phyloP scores from a whole-genome alignment of 768 basidiomycete genomes.

The Amanita exitialis region DNA sequence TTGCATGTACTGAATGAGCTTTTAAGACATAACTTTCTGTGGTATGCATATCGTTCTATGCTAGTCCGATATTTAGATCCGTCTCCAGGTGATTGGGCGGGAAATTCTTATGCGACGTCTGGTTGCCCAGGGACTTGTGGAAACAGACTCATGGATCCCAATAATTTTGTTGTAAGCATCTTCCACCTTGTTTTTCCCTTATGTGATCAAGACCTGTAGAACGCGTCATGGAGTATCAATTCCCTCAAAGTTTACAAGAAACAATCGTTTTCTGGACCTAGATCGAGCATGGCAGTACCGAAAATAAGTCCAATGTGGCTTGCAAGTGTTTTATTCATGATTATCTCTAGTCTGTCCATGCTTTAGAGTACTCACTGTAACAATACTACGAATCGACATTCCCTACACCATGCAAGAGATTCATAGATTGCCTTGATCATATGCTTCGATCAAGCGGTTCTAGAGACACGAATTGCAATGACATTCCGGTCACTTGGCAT shows the following conservation, averaged over 20 bases:
- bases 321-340: background rate
- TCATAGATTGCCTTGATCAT: too few relatives aligned
- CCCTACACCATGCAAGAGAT: too few relatives aligned
- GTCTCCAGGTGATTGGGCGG: conserved; percentile 68
- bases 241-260: conserved; percentile 66
- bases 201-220: conserved; percentile 28
- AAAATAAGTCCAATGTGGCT: background rate
- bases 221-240: conserved; percentile 77
- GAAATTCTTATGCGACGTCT: conserved; percentile 66
- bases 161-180: conserved; percentile 56
- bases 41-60: conserved; percentile 30
- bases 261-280: conserved; percentile 29
- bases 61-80: background rate
- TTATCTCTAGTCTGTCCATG: background rate
- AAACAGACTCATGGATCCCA: conserved; percentile 51
- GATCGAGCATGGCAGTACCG: background rate
- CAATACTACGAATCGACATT: background rate
- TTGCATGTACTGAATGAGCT: background rate
- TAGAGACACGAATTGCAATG: too few relatives aligned
- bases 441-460: too few relatives aligned
- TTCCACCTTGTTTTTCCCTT: conserved; percentile 1
- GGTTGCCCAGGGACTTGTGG: conserved; percentile 70
- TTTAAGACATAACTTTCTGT: conserved; percentile 74
- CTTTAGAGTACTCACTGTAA: background rate
- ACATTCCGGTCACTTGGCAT: too few relatives aligned